Conservation (phyloP, 345 rosid species). For the Eucalyptus paniculata region DNA sequence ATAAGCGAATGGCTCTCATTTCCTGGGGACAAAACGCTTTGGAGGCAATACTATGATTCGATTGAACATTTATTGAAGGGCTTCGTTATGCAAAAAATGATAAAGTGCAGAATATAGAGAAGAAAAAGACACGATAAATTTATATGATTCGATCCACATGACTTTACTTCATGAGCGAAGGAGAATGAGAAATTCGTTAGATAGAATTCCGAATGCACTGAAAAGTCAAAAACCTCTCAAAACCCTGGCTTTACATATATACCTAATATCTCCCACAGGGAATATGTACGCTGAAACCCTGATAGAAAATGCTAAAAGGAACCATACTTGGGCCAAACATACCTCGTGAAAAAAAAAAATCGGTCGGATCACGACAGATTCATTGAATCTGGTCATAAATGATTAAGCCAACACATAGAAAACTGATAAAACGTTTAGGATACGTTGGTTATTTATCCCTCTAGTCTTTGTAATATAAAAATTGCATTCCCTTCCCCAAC, state of each 20-base stretch:
- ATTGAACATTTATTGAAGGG: not conserved
- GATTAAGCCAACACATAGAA: not conserved
- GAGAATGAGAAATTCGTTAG: not conserved
- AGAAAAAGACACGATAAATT: not conserved
- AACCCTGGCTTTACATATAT: not conserved
- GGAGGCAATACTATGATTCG: not conserved
- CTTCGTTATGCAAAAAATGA: not conserved
- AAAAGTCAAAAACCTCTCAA: not conserved
- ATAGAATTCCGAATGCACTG: not conserved
- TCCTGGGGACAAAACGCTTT: not conserved
- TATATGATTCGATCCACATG: not conserved
- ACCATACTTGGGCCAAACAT: not conserved
- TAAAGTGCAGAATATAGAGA: not conserved
- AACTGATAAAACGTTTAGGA: not conserved
- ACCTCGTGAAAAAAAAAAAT: not conserved
- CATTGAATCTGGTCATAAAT: not conserved
- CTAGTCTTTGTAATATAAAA: not conserved
- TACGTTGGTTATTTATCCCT: not conserved
- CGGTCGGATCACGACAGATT: not conserved
- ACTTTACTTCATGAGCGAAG: not conserved
- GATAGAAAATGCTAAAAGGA: not conserved
- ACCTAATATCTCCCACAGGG: not conserved
- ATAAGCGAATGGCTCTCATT: not conserved
- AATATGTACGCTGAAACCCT: not conserved
- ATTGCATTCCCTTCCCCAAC: not conserved